Base-by-base conservation (phyloP, 2,329 filamentous ascomycete genomes). In the Teratosphaeria pseudoeucalypti region DNA sequence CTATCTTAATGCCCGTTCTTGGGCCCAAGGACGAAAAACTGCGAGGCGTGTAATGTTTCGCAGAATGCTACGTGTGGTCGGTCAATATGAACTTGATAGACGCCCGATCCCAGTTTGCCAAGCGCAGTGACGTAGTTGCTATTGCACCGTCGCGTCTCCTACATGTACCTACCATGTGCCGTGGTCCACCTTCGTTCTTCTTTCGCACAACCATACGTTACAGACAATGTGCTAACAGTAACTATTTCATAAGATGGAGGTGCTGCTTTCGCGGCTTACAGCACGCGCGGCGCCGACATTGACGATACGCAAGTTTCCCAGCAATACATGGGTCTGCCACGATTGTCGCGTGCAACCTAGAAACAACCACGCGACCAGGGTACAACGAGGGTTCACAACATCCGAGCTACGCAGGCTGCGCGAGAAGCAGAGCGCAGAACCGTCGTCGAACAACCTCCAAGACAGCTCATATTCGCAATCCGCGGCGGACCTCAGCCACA, bases 401-500 rank as follows among this genome's bases (percentile, higher is more conserved):
- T 56, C 57, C 14, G 26, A 32, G 0, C 3, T 6, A 29, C 55
- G 12, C 7, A 32, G 29, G 9, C 10, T 62, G 12, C 19, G 58
- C 32, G 52, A 54, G 34, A 57, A 60, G 49, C 19, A 58, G 34
- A 56, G 60, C 39, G n/a, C 55, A 4, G 54, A 57, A 34, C 43
- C 43, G 19, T 49, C 55, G 23, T 55, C 58, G 3, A 27, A 52
- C 12, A 58, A 59, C 14, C 23, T 58, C 12, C 54, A 59, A 14
- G 67, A 68, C 58, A 68, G 62, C 61, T 72, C 67, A 49, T 68
- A 73, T 64, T 66, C 66, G 14, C 69, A 69, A 55, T 65, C 69
- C 11, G 76, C 75, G 0, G 63, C 66, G 1, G 68, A 78, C 12
- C 66, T 79, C 39, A 74, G 76, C 59, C 73, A 79, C 47, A 70